phyloP scores from a whole-genome alignment of 306 rosid species.

The Amphicarpaea edgeworthii region DNA sequence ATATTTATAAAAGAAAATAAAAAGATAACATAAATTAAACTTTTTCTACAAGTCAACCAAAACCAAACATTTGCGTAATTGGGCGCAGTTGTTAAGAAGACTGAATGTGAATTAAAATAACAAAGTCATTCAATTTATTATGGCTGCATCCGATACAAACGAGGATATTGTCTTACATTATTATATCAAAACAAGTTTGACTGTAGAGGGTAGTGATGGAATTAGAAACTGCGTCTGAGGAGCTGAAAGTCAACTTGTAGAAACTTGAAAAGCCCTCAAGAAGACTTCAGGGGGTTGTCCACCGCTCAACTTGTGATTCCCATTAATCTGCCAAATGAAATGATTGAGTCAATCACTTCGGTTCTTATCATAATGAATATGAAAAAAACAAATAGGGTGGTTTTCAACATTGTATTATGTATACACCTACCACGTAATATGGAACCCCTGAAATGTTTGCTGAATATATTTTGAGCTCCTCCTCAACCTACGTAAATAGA shows the following conservation, averaged over 20 bases:
- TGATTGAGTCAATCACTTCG: conserved; percentile 19
- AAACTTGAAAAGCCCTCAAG: conserved; percentile 70
- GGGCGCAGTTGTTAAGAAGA: no score
- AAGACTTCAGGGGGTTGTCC: conserved; percentile 82
- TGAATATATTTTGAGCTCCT: conserved; percentile 68
- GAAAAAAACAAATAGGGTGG: conserved; percentile 22
- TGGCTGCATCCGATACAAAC: background rate
- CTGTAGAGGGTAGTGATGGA: no score
- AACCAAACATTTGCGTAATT: no score
- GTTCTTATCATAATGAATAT: background rate
- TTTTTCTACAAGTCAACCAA: no score
- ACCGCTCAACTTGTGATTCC: conserved; percentile 69
- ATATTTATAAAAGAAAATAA: no score
- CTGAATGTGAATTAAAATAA: no score
- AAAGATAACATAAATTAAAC: no score
- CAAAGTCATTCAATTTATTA: background rate
- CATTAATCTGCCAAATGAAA: conserved; percentile 73
- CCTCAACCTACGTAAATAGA: conserved; percentile 63
- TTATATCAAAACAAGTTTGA: background rate
- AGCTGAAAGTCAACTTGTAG: conserved; percentile 52
- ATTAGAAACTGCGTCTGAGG: no score
- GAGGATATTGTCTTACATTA: no score
- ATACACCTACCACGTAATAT: conserved; percentile 67
- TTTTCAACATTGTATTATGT: conserved; percentile 16
- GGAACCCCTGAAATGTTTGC: conserved; percentile 78